A percentile compares a stretch with the other conserved stretches of the same genome.
Evolutionary conservation across 805 yeast species (phyloP).

Genomic region (Cyberlindnera samutprakarnensis): DNA sequence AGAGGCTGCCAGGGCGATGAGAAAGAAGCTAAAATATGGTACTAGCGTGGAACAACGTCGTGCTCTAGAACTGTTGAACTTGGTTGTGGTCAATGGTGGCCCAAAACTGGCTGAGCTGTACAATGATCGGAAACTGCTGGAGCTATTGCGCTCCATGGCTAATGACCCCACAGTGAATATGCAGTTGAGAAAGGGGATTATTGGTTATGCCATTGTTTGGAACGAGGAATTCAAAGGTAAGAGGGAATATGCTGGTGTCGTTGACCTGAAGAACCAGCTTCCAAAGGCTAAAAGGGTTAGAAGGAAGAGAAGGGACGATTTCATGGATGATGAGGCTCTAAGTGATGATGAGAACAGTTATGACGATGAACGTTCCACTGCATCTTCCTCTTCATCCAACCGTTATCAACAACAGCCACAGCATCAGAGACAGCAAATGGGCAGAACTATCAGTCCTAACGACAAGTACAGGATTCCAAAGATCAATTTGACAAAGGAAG

Average conservation of each 20-base stretch:
- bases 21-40: conserved; percentile 91
- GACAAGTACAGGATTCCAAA: conserved; percentile 54
- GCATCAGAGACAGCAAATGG: not conserved
- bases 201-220: conserved; percentile 61
- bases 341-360: conserved; percentile 22
- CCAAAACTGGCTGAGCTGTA: conserved; percentile 34
- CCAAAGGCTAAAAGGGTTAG: conserved; percentile 28
- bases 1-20: conserved; percentile 87
- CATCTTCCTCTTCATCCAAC: conserved; percentile 5
- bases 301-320: conserved; percentile 23
- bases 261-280: conserved; percentile 35
- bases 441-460: conserved; percentile 25
- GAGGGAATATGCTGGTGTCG: conserved; percentile 42
- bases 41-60: conserved; percentile 51
- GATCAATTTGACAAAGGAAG: conserved; percentile 61
- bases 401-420: not conserved
- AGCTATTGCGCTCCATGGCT: conserved; percentile 48
- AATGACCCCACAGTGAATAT: conserved; percentile 36
- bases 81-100: conserved; percentile 52
- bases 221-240: conserved; percentile 42
- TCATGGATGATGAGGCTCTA: conserved; percentile 44
- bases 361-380: conserved; percentile 24
- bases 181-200: conserved; percentile 39
- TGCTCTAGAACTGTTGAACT: conserved; percentile 56
- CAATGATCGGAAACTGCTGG: conserved; percentile 60